A percentile compares a stretch with the other conserved stretches of the same genome.
Conservation (phyloP, 768 basidiomycete species). For the Lentinus tigrinus region DNA sequence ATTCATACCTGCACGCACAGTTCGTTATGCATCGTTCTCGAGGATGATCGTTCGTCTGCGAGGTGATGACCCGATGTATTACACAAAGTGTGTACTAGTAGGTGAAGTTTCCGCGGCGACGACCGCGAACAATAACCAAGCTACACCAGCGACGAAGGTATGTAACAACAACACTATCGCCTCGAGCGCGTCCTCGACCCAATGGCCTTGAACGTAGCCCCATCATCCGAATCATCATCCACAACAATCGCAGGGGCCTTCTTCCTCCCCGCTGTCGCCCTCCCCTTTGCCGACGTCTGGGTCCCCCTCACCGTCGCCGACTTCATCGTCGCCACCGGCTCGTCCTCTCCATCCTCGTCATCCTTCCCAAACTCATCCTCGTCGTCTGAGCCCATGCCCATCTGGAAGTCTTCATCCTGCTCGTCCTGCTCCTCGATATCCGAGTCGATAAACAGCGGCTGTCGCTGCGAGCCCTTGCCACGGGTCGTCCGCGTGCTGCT, state of each 20-base stretch:
- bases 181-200: constrained; percentile 2
- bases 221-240: constrained; percentile 74
- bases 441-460: constrained; percentile 53
- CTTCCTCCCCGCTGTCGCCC: constrained; percentile 27
- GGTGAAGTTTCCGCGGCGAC: too few relatives aligned
- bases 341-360: constrained; percentile 6
- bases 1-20: too few relatives aligned
- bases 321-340: constrained; percentile 19
- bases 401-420: constrained; percentile 31
- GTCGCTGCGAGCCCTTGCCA: constrained; percentile 29
- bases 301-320: constrained; percentile 28
- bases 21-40: too few relatives aligned
- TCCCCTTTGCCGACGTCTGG: constrained; percentile 15
- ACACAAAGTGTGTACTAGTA: too few relatives aligned
- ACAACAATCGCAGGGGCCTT: constrained; percentile 39
- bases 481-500: constrained; percentile 21
- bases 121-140: too few relatives aligned
- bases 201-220: constrained; percentile 68
- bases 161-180: background rate
- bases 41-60: too few relatives aligned
- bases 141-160: too few relatives aligned
- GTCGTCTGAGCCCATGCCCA: constrained; percentile 45
- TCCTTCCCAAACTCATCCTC: background rate
- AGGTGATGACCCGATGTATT: too few relatives aligned
- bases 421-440: constrained; percentile 39